Conservation (phyloP, 305 asterid genomes). For the Solanum chacoense region DNA sequence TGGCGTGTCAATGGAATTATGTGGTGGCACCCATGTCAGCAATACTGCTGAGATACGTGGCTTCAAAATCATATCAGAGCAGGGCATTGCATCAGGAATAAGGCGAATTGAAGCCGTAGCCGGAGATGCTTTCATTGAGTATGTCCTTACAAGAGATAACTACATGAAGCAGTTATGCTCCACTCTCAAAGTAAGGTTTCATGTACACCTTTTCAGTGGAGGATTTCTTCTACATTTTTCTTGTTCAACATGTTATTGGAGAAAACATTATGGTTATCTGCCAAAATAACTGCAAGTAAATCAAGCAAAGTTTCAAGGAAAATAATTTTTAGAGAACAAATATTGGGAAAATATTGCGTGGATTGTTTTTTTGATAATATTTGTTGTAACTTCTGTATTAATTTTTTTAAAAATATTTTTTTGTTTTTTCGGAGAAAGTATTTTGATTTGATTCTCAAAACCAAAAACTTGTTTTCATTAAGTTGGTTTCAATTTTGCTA, state of each 20-base stretch:
- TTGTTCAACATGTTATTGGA: neutral
- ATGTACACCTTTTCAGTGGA: neutral
- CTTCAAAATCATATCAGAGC: slow-evolving; percentile 78
- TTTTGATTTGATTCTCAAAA: neutral
- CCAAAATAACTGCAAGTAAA: neutral
- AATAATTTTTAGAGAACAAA: neutral
- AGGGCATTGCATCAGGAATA: slow-evolving; percentile 79
- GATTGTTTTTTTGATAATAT: neutral
- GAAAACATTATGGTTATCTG: neutral
- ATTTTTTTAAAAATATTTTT: neutral
- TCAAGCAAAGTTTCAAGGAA: neutral
- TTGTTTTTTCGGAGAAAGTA: neutral
- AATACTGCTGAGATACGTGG: slow-evolving; percentile 84
- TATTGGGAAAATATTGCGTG: neutral
- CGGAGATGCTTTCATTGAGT: slow-evolving; percentile 84
- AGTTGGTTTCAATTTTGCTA: neutral
- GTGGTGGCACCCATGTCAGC: slow-evolving; percentile 92
- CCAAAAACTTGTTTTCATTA: neutral
- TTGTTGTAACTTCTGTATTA: neutral
- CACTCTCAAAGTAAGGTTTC: slow-evolving; percentile 65
- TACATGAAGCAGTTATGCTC: slow-evolving; percentile 91
- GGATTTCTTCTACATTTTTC: neutral
- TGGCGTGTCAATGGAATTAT: slow-evolving; percentile 88
- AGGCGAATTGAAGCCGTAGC: slow-evolving; percentile 97
- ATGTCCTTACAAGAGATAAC: slow-evolving; percentile 74